Evolutionary conservation across 352 stramenopile genomes (phyloP).

Genomic region (Phytopythium sindhum): DNA sequence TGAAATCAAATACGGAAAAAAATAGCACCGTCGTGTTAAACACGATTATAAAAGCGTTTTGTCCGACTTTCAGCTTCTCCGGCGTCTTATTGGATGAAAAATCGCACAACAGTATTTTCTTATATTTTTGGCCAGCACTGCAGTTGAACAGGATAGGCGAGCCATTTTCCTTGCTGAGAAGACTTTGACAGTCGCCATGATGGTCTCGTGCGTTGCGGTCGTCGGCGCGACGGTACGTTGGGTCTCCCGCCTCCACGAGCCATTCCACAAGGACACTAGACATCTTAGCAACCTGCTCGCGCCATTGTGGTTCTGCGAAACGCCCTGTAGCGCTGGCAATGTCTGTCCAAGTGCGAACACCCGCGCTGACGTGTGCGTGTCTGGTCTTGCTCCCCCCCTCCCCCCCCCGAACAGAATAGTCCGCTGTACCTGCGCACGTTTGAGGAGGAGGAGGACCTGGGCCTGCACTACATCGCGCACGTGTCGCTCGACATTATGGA

Average conservation of each 20-base stretch:
- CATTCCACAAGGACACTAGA: no score
- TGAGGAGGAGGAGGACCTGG: slow-evolving; percentile 80
- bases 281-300: neutral
- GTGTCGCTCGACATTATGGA: slow-evolving; percentile 84
- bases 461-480: slow-evolving; percentile 86
- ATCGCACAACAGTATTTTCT: no score
- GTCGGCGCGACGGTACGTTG: slow-evolving; percentile 70
- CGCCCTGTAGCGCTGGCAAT: neutral
- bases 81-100: no score
- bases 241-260: neutral
- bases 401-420: slow-evolving; percentile 42
- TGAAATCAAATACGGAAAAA: no score
- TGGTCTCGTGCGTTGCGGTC: slow-evolving; percentile 71
- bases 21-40: no score
- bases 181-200: slow-evolving; percentile 34
- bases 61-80: no score
- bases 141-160: no score
- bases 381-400: neutral
- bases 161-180: neutral
- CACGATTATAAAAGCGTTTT: no score
- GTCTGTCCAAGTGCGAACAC: no score
- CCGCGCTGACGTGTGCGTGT: neutral
- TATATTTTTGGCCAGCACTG: no score
- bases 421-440: slow-evolving; percentile 83
- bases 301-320: neutral